Percentiles rank a stretch among this genome's conserved stretches.
These are phyloP conservation scores for Amanita rubescens DNA, from an alignment of 768 basidiomycete species.

Conservation along the genomic window DNA sequence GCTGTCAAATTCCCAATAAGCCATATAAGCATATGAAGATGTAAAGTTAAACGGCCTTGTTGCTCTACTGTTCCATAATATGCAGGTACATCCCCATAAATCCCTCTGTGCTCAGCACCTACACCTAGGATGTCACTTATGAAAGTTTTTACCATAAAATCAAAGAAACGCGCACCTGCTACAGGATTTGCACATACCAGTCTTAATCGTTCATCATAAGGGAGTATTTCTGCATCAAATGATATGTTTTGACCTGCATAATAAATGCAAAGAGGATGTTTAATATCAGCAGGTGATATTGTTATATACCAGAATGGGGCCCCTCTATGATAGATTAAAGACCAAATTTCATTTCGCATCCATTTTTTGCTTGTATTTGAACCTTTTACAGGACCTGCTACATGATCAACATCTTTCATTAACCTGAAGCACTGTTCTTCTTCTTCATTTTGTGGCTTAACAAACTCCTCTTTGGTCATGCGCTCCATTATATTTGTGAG, in stretches of 20 bases:
- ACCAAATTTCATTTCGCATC: constrained; percentile 12
- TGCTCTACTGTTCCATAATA: constrained; percentile 27
- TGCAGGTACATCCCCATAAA: constrained; percentile 15
- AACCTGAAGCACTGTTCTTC: constrained; percentile 21
- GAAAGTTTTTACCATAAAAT: constrained; percentile 14
- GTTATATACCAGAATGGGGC: constrained; percentile 3
- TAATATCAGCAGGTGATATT: neutral
- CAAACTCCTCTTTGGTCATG: constrained; percentile 17
- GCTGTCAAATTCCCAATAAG: constrained; percentile 19
- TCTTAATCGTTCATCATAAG: neutral
- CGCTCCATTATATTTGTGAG: constrained; percentile 14
- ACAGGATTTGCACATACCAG: constrained; percentile 15
- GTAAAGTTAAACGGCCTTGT: constrained; percentile 23
- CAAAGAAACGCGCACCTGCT: constrained; percentile 18
- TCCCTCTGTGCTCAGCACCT: constrained; percentile 5
- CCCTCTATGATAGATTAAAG: constrained; percentile 10
- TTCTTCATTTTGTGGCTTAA: constrained; percentile 18
- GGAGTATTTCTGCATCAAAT: neutral
- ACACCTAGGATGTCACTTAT: constrained; percentile 6
- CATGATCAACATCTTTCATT: constrained; percentile 25
- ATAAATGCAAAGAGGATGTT: no score
- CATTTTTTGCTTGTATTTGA: constrained; percentile 22
- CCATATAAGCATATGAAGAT: constrained; percentile 27
- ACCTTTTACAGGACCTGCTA: constrained; percentile 23
- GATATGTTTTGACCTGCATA: no score